Evolutionary conservation across 2,329 filamentous ascomycete genomes (phyloP), one percentile per base, ranked within the genome.

Genomic region (Paracoccidioides lutzii): DNA sequence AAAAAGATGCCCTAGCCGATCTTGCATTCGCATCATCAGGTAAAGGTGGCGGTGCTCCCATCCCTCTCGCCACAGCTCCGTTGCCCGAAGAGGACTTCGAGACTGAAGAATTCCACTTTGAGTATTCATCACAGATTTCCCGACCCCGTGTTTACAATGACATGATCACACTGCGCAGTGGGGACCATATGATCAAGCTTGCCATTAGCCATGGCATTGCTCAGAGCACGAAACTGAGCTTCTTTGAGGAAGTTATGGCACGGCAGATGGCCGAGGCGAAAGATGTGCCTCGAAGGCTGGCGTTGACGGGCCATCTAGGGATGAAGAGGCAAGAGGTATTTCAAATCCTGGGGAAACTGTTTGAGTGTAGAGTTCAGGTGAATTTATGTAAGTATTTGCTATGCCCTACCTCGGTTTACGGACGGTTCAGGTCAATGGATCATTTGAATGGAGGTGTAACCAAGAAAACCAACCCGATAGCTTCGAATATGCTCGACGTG

Each of bases 161-260:
- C 71, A 98, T 98, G 93, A 97, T 98, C 64, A 98, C 93, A 0
- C 76, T 98, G 46, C 80, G 94, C 59, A 94, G 89, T 58, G 85
- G 88, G 42, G 93, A 98, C 73, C 93, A 98, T 73, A 97, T 98
- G 91, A 95, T 97, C 68, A 97, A 97, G 73, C 78, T 98, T 14
- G 90, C 91, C 38, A 98, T 98, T 75, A 94, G 88, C 69, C 93
- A 98, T 68, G 93, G 90, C 41, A 96, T 98, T 63, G 90, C 90
- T 0, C 93, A 98, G 71, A 96, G 90, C 70, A 98, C 93, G 0
- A 97, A 96, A 71, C 76, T 98, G 43, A 93, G 87, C 67, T 89
- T 93, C 69, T 98, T 98, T 65, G 93, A 98, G 70, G 93, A 95
- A 71, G 82, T 87, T 57, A 96, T 98, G 91, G 86, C 87, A 52